Evolutionary conservation across 2,329 filamentous ascomycete genomes (phyloP).

Genomic region (Penicillium verrucosum): DNA sequence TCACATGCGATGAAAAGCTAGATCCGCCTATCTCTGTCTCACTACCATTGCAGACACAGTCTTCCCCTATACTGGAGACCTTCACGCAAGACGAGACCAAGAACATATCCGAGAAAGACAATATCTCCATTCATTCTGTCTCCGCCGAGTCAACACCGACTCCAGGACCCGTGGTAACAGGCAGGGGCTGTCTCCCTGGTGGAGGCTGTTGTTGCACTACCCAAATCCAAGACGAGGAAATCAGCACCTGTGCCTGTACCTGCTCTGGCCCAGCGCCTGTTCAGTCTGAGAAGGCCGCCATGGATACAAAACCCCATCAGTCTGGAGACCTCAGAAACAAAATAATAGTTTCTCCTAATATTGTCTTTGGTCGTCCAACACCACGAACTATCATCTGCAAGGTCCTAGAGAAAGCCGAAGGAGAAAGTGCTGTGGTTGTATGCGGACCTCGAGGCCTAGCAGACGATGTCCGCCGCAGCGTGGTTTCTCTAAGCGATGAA

Average conservation of each 20-base stretch:
- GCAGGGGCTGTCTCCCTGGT: conserved; percentile 25
- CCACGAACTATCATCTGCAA: conserved; percentile 52
- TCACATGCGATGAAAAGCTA: conserved; percentile 53
- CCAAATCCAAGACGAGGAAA: conserved; percentile 47
- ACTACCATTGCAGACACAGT: background rate
- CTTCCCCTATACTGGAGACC: background rate
- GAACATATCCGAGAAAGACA: conserved; percentile 20
- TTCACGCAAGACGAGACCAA: background rate
- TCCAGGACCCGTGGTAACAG: background rate
- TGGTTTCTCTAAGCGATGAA: conserved; percentile 60
- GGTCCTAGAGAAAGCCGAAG: conserved; percentile 56
- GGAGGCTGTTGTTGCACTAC: conserved; percentile 50
- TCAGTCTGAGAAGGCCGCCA: conserved; percentile 7
- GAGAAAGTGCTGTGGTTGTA: conserved; percentile 62
- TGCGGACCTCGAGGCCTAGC: conserved; percentile 58
- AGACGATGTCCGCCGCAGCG: conserved; percentile 54
- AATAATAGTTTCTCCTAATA: conserved; percentile 5
- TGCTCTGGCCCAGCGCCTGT: conserved; percentile 31
- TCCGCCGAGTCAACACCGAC: conserved; percentile 10
- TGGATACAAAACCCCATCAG: background rate
- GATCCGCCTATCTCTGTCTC: conserved; percentile 33
- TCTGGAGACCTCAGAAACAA: background rate
- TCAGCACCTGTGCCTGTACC: conserved; percentile 36
- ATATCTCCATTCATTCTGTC: conserved; percentile 23
- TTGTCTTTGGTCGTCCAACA: conserved; percentile 53